Base-by-base conservation (phyloP, 441 rosid species). In the Syzygium malaccense region DNA sequence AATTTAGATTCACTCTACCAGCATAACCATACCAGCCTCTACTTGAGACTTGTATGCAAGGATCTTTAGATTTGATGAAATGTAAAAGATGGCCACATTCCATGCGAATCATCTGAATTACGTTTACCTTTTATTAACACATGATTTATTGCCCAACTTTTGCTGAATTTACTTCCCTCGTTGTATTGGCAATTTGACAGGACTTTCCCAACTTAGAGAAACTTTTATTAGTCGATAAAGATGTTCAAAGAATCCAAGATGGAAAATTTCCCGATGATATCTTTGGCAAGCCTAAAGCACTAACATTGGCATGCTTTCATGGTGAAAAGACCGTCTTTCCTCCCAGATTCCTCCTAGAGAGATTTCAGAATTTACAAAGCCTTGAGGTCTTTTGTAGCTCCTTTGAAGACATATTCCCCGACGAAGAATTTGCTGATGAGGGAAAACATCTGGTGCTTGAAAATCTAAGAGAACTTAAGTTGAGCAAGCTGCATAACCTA, bases 361-460 rank as follows among this genome's bases (percentile, higher is more conserved):
- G 83, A 75, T 75, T 75, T 37, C 51, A 20, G 0, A 41, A 23
- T 12, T 3, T 75, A 20, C 5, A 71, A 12, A 37, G 51, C 1
- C 51, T 71, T 1, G n/a, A 6, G 5, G 3, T 71, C 9, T 75
- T 75, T 0, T 41, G 51, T 23, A 11, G 51, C 7, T 23, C 51
- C 17, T 75, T 75, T 23, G 51, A 75, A 41, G 51, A 37, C 1
- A 5, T 75, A 20, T 75, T 41, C 51, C 0, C 0, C 0, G 3
- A 75, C 0, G 83, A 37, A 37, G 83, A 9, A 0, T 18, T 75
- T 37, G 51, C 19, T 23, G 83, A 75, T 0, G 4, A 37, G 8
- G n/a, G n/a, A 6, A 75, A 75, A 41, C n/a, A 11, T 41, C 1
- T 0, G 1, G 1, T 41, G 51, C 17, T 75, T 6, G n/a, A 75